Evolutionary conservation across 208 protist genomes (phyloP).

Genomic region (Trypanosoma platydactyli): DNA sequence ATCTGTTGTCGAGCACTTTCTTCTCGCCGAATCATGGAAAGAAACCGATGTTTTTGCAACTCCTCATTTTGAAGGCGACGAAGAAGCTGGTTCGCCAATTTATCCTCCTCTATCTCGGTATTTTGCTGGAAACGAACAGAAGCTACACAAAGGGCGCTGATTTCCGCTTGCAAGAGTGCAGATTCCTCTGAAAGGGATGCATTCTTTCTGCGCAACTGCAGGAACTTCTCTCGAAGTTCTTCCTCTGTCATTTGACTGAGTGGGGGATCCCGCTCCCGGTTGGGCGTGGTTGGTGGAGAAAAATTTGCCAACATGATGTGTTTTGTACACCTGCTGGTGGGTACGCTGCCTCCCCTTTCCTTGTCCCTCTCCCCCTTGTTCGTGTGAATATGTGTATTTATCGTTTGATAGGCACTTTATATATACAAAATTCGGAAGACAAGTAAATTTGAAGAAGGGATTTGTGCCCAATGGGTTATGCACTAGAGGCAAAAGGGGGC

Average conservation of each 20-base stretch:
- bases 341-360: background rate
- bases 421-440: too few species aligned
- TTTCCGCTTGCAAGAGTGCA: slow-evolving; percentile 37
- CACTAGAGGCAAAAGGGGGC: too few species aligned
- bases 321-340: background rate
- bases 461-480: too few species aligned
- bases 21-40: slow-evolving; percentile 45
- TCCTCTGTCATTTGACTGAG: slow-evolving; percentile 58
- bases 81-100: slow-evolving; percentile 74
- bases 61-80: slow-evolving; percentile 64
- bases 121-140: slow-evolving; percentile 65
- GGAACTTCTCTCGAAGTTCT: slow-evolving; percentile 59
- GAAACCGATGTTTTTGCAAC: slow-evolving; percentile 49
- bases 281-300: slow-evolving; percentile 24
- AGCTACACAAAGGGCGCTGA: slow-evolving; percentile 64
- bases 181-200: slow-evolving; percentile 45
- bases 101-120: slow-evolving; percentile 81
- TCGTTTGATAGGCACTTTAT: background rate
- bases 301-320: slow-evolving; percentile 10
- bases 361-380: background rate
- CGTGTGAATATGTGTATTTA: background rate
- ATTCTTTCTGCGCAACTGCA: slow-evolving; percentile 42
- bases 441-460: too few species aligned
- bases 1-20: slow-evolving; percentile 45
- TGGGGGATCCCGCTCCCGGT: slow-evolving; percentile 15